A percentile compares a stretch with the other conserved stretches of the same genome.
Evolutionary conservation across 1,284 basidiomycete genomes (phyloP).

Genomic region (Neotropicomus parvogracilis): DNA sequence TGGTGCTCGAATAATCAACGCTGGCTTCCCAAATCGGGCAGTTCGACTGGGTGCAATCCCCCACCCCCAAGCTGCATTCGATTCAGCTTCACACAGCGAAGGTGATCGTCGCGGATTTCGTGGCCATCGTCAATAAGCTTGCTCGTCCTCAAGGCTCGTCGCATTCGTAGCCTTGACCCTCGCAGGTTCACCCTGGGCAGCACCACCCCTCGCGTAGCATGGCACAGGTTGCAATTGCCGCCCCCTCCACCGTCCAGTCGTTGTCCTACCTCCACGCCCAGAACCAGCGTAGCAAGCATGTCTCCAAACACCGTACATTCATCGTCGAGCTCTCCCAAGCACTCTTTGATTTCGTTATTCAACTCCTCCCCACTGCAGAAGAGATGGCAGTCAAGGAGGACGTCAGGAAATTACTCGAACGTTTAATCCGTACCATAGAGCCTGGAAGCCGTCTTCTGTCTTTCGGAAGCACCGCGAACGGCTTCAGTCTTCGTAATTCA

Average conservation of each 20-base stretch:
- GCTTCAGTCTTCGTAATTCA: conserved; percentile 91
- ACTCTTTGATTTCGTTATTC: conserved; percentile 84
- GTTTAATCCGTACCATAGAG: conserved; percentile 91
- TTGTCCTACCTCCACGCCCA: conserved; percentile 28
- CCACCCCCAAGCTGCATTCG: conserved; percentile 12
- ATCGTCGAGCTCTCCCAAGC: conserved; percentile 63
- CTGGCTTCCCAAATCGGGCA: conserved; percentile 30
- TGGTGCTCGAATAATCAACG: conserved; percentile 9
- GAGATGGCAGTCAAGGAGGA: conserved; percentile 95
- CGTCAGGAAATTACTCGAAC: conserved; percentile 90
- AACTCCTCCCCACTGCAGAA: conserved; percentile 83
- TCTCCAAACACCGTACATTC: conserved; percentile 57
- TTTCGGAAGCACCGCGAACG: conserved; percentile 94
- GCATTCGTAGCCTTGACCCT: conserved; percentile 15
- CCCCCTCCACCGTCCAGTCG: conserved; percentile 20
- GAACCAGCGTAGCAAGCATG: conserved; percentile 34
- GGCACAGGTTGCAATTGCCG: conserved; percentile 29
- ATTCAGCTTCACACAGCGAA: conserved; percentile 20
- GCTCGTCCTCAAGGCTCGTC: conserved; percentile 2
- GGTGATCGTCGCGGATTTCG: conserved; percentile 31
- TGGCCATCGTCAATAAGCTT: conserved; percentile 11
- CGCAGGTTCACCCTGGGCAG: conserved; percentile 1
- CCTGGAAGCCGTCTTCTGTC: conserved; percentile 88
- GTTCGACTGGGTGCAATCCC: conserved; percentile 11
- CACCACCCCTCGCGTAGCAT: conserved; percentile 11